phyloP scores from a whole-genome alignment of 1,139 yeast species.

The Wickerhamiella pararugosa region DNA sequence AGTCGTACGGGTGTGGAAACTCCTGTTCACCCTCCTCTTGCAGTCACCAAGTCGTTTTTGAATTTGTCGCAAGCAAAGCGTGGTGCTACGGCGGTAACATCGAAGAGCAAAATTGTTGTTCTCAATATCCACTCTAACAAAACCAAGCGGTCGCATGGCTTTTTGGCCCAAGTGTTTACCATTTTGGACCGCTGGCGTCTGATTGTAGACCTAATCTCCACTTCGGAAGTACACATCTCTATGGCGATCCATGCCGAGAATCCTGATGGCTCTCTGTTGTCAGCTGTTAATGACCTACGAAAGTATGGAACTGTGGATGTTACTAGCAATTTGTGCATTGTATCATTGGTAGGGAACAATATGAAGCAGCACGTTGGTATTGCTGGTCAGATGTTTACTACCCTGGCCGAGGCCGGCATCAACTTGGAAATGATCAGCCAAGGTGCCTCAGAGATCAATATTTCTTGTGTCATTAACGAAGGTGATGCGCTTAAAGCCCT shows the following conservation, averaged over 20 bases:
- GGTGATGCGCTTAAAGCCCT: conserved; percentile 73
- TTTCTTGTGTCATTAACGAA: conserved; percentile 84
- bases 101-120: conserved; percentile 84
- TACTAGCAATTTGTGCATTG: conserved; percentile 74
- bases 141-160: conserved; percentile 86
- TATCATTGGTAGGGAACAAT: conserved; percentile 88
- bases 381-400: conserved; percentile 94
- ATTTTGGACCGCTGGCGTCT: conserved; percentile 71
- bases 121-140: conserved; percentile 87
- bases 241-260: conserved; percentile 79
- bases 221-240: conserved; percentile 94
- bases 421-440: conserved; percentile 97
- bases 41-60: conserved; percentile 31
- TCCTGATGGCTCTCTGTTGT: conserved; percentile 42
- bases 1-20: conserved; percentile 77
- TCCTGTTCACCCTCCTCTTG: conserved; percentile 90
- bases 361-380: conserved; percentile 95
- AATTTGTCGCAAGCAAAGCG: conserved; percentile 22
- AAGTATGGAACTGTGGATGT: conserved; percentile 81
- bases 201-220: conserved; percentile 89
- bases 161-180: conserved; percentile 77
- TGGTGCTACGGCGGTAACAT: conserved; percentile 94
- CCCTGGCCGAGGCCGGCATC: conserved; percentile 79
- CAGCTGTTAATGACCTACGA: conserved; percentile 63
- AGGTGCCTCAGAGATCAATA: conserved; percentile 96